phyloP scores from a whole-genome alignment of 1,284 basidiomycete genomes.

The Rhodotorula sp. region DNA sequence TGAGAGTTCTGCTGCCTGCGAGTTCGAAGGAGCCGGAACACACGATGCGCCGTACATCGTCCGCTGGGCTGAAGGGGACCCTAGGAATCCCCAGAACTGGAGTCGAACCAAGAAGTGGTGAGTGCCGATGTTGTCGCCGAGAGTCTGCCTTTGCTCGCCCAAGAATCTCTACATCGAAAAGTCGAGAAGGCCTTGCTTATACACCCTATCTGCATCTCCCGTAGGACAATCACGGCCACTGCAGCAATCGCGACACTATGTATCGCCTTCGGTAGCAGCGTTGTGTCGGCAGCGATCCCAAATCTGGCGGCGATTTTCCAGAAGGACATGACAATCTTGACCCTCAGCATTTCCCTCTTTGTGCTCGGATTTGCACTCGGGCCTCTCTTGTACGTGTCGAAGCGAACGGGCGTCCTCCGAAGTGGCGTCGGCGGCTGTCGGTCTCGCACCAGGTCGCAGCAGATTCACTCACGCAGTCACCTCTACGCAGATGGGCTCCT shows the following conservation, averaged over 20 bases:
- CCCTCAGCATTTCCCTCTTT: slow-evolving; percentile 49
- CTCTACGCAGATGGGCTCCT: slow-evolving; percentile 56
- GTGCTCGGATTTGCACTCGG: slow-evolving; percentile 42
- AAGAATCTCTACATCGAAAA: too few species aligned
- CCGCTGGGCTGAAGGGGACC: slow-evolving; percentile 23
- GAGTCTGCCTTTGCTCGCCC: neutral
- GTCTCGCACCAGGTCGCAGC: neutral
- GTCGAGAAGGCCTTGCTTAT: too few species aligned
- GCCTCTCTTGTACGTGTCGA: neutral
- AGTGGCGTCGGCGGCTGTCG: neutral
- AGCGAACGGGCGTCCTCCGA: neutral
- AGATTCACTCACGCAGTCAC: too few species aligned
- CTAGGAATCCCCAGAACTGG: slow-evolving; percentile 33
- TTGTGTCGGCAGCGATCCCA: slow-evolving; percentile 51
- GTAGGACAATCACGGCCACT: slow-evolving; percentile 21
- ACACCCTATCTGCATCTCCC: too few species aligned
- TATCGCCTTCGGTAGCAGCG: slow-evolving; percentile 54
- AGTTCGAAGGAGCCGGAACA: slow-evolving; percentile 35
- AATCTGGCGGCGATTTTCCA: slow-evolving; percentile 58
- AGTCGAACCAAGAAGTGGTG: slow-evolving; percentile 16
- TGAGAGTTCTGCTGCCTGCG: neutral
- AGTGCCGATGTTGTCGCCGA: neutral
- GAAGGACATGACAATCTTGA: slow-evolving; percentile 46
- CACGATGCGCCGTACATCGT: slow-evolving; percentile 34
- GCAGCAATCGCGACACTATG: slow-evolving; percentile 19